Evolutionary conservation across 495 filamentous ascomycete genomes (phyloP).

Genomic region (Parathielavia hyrcaniae): DNA sequence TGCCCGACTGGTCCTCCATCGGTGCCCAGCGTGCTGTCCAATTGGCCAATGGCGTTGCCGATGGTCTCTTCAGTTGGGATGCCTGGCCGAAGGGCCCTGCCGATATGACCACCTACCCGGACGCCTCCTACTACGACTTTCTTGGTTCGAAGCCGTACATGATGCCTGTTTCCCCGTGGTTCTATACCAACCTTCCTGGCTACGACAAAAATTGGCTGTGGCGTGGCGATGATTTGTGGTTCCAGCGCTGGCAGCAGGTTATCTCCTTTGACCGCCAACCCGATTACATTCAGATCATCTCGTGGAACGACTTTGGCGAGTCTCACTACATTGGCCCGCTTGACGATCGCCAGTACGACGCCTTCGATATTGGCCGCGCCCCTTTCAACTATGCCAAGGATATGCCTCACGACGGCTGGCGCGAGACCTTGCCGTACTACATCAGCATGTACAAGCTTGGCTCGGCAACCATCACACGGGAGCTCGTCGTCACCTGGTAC

Average conservation of each 20-base stretch:
- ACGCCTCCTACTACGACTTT: slow-evolving; percentile 25
- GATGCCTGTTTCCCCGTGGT: slow-evolving; percentile 61
- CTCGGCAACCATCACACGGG: too few species aligned
- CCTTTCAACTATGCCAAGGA: too few species aligned
- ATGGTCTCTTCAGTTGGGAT: slow-evolving; percentile 39
- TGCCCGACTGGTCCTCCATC: slow-evolving; percentile 28
- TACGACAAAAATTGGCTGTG: slow-evolving; percentile 66
- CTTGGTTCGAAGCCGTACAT: slow-evolving; percentile 33
- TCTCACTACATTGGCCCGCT: neutral
- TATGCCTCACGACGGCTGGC: too few species aligned
- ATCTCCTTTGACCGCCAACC: slow-evolving; percentile 2
- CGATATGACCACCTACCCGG: slow-evolving; percentile 40
- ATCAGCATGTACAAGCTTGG: too few species aligned
- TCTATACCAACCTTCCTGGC: slow-evolving; percentile 55
- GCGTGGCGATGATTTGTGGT: slow-evolving; percentile 63
- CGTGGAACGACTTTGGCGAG: slow-evolving; percentile 12
- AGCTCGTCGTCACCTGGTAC: too few species aligned
- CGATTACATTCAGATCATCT: slow-evolving; percentile 16
- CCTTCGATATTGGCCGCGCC: too few species aligned
- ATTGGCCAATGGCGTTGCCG: slow-evolving; percentile 21
- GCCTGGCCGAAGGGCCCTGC: slow-evolving; percentile 42
- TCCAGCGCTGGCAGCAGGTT: slow-evolving; percentile 11
- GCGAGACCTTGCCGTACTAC: too few species aligned
- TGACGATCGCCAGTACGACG: too few species aligned
- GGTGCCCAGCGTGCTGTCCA: slow-evolving; percentile 5